phyloP scores from a whole-genome alignment of 345 rosid species.

The Raphanus raphanistrum region DNA sequence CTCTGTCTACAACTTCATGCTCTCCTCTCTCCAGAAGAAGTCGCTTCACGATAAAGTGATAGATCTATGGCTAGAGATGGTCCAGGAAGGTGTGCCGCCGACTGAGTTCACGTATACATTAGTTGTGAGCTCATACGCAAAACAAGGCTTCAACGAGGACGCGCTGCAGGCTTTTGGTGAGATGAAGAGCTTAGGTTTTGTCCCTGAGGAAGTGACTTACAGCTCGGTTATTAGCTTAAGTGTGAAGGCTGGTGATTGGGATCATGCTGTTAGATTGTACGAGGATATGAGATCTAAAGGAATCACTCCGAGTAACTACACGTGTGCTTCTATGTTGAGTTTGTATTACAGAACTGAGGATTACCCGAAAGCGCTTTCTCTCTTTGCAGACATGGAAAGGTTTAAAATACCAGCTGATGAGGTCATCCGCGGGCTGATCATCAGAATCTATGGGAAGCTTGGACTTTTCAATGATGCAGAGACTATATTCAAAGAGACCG shows the following conservation, averaged over 20 bases:
- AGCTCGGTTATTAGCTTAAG: constrained; percentile 63
- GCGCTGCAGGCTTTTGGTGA: constrained; percentile 61
- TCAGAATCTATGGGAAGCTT: constrained; percentile 89
- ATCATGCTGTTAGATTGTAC: constrained; percentile 58
- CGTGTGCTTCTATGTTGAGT: constrained; percentile 92
- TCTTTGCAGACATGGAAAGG: constrained; percentile 79
- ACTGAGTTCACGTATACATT: constrained; percentile 71
- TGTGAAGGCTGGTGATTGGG: constrained; percentile 55
- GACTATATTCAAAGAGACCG: constrained; percentile 62
- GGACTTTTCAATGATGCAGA: constrained; percentile 80
- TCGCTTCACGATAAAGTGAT: constrained; percentile 65
- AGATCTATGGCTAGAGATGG: constrained; percentile 73
- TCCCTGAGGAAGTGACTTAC: constrained; percentile 83
- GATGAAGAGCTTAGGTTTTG: constrained; percentile 64
- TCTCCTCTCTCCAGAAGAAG: constrained; percentile 90
- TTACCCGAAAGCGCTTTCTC: constrained; percentile 79
- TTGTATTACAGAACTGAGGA: constrained; percentile 71
- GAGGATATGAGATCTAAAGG: constrained; percentile 72
- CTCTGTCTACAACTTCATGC: constrained; percentile 85
- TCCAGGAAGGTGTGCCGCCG: constrained; percentile 54
- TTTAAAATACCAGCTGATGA: constrained; percentile 67
- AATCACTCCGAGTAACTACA: constrained; percentile 77
- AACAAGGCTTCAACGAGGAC: constrained; percentile 56
- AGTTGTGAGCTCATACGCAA: constrained; percentile 67
- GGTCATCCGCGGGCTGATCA: constrained; percentile 84